Evolutionary conservation across 2,329 filamentous ascomycete species (phyloP).

Genomic region (Pseudofabraea citricarpa): DNA sequence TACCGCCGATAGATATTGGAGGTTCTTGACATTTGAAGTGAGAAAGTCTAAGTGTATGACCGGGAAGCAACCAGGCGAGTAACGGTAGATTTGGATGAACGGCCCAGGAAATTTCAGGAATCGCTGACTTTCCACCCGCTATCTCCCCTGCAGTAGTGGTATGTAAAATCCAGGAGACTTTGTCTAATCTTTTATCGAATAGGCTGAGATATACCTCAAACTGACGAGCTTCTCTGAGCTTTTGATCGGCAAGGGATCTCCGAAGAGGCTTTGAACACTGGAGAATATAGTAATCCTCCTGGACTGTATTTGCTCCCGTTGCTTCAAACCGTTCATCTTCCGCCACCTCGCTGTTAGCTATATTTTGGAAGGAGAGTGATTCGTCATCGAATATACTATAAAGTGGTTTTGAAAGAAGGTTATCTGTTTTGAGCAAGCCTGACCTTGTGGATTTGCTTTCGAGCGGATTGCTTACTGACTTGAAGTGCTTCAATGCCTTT

Average conservation of each 20-base stretch:
- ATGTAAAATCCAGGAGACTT: slow-evolving; percentile 4
- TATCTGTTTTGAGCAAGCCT: too few relatives aligned
- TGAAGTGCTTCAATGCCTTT: background rate
- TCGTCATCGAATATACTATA: background rate
- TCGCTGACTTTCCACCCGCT: background rate
- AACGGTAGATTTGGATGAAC: slow-evolving; percentile 1
- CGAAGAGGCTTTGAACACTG: slow-evolving; percentile 1
- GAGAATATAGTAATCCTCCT: slow-evolving; percentile 1
- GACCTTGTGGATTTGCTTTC: background rate
- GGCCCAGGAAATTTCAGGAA: slow-evolving; percentile 3
- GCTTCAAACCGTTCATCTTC: background rate
- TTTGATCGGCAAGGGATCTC: background rate
- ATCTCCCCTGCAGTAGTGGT: slow-evolving; percentile 1
- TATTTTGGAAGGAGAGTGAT: background rate
- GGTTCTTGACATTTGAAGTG: slow-evolving; percentile 1
- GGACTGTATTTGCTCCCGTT: background rate
- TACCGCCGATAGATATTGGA: slow-evolving; percentile 3
- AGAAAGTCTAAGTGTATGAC: slow-evolving; percentile 4
- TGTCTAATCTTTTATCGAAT: background rate
- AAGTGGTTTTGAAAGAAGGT: too few relatives aligned
- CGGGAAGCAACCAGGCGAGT: slow-evolving; percentile 4
- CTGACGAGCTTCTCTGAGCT: background rate
- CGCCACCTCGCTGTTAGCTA: background rate
- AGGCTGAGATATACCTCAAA: slow-evolving; percentile 3
- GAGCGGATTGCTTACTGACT: background rate